A percentile compares a stretch with the other conserved stretches of the same genome.
Conservation (phyloP, 176 grass and related monocot genomes). For the Oryza meyeriana region DNA sequence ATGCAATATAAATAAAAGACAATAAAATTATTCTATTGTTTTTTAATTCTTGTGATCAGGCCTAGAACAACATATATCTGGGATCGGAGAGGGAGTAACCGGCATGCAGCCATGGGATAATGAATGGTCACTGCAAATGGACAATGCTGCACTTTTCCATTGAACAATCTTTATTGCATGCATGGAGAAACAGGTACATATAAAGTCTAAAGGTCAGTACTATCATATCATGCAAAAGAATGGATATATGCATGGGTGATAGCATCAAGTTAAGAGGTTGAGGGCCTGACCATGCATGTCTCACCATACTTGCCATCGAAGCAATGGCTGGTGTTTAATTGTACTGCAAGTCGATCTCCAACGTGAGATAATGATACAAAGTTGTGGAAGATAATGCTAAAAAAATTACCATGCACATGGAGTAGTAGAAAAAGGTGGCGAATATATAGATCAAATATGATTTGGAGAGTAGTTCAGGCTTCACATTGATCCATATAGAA, state of each 20-base stretch:
- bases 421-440: background rate
- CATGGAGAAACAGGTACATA: background rate
- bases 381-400: background rate
- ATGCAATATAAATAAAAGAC: no score
- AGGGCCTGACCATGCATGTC: background rate
- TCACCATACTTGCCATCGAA: slow-evolving; percentile 26
- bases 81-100: no score
- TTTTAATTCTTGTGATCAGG: no score
- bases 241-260: background rate
- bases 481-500: background rate
- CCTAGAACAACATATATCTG: no score
- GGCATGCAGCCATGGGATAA: background rate
- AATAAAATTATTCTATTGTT: no score
- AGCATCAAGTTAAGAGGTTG: background rate
- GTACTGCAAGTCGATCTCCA: background rate
- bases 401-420: background rate
- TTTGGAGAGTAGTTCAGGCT: background rate
- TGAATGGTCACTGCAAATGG: background rate
- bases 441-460: background rate
- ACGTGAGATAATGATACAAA: slow-evolving; percentile 35
- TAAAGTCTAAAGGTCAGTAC: slow-evolving; percentile 24
- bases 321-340: slow-evolving; percentile 13
- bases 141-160: slow-evolving; percentile 18
- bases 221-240: background rate
- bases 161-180: background rate